A percentile compares a stretch with the other conserved stretches of the same genome.
These are phyloP conservation scores for Lyophyllum decastes DNA, from an alignment of 768 basidiomycete species.

Conservation along the genomic window DNA sequence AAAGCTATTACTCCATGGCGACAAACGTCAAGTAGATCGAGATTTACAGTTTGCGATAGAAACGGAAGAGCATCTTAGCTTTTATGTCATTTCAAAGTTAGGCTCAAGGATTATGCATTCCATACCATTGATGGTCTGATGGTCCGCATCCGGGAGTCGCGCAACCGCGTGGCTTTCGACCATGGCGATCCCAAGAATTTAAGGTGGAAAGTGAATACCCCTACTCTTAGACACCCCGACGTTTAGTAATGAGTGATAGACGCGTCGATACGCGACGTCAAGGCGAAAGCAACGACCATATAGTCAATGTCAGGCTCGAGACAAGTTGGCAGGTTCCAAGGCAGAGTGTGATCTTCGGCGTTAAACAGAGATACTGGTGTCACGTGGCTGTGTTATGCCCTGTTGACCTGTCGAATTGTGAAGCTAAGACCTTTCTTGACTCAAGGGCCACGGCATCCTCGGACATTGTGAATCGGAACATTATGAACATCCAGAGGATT, in stretches of 20 bases:
- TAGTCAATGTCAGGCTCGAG: neutral
- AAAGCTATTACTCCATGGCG: neutral
- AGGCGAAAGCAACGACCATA: neutral
- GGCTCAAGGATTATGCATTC: neutral
- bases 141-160: neutral
- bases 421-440: too few species aligned
- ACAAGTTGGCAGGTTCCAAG: neutral
- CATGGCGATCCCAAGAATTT: neutral
- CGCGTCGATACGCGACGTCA: neutral
- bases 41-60: conserved; percentile 4
- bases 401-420: too few species aligned
- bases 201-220: too few species aligned
- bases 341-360: neutral
- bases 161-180: neutral
- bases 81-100: neutral
- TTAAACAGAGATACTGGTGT: too few species aligned
- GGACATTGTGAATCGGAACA: too few species aligned
- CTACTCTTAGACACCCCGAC: neutral
- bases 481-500: too few species aligned
- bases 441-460: too few species aligned
- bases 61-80: conserved; percentile 1
- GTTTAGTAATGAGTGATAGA: neutral
- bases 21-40: neutral
- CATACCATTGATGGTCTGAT: neutral
- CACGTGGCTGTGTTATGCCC: too few species aligned